phyloP scores from a whole-genome alignment of 306 rosid genomes.

The Rosa lucieae region DNA sequence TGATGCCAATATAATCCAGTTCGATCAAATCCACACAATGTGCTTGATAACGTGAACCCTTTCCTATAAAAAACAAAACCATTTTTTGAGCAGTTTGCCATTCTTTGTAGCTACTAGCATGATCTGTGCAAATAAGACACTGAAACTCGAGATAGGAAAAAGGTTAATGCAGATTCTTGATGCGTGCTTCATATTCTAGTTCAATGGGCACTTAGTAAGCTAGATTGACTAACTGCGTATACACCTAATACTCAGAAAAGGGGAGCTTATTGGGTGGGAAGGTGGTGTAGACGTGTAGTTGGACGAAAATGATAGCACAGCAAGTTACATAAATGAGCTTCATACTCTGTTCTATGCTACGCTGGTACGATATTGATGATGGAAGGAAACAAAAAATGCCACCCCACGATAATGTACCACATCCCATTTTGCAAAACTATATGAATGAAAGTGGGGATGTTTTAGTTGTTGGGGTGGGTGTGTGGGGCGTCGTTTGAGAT shows the following conservation, averaged over 20 bases:
- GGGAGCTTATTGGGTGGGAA: background rate
- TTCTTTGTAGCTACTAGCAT: background rate
- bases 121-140: background rate
- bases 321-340: constrained; percentile 29
- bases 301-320: constrained; percentile 49
- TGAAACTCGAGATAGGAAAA: background rate
- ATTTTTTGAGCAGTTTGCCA: background rate
- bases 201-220: background rate
- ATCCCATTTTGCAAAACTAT: background rate
- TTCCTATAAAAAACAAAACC: background rate
- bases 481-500: background rate
- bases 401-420: constrained; percentile 13
- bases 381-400: background rate
- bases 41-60: background rate
- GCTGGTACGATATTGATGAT: constrained; percentile 21
- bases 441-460: background rate
- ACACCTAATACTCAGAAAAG: background rate
- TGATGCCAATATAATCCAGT: background rate
- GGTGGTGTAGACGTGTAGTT: constrained; percentile 31
- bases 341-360: background rate
- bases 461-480: constrained; percentile 54
- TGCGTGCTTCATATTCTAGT: background rate
- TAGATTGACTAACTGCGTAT: background rate
- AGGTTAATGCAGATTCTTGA: background rate
- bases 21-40: background rate